Percentiles rank a stretch among this genome's conserved stretches.
These are phyloP conservation scores for Tribonema minus DNA, from an alignment of 108 stramenopile species.

Conservation along the genomic window DNA sequence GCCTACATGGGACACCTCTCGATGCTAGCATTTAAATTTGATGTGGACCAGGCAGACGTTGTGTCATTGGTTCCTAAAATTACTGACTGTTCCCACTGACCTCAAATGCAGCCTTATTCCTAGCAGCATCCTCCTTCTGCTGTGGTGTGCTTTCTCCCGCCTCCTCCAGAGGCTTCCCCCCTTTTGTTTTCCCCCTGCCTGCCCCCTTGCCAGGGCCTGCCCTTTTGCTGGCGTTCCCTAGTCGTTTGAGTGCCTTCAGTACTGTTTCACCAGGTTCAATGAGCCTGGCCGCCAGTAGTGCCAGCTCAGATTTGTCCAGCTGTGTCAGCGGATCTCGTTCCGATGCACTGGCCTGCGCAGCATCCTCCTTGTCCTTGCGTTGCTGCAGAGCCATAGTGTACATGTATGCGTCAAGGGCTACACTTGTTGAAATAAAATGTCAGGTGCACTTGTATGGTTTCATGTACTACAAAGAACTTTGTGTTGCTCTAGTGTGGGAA, in stretches of 20 bases:
- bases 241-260: conserved; percentile 25
- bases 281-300: conserved; percentile 8
- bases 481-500: background rate
- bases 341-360: background rate
- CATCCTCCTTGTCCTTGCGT: background rate
- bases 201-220: background rate
- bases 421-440: no score
- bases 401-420: background rate
- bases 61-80: background rate
- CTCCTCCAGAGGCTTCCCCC: no score
- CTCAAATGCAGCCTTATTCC: background rate
- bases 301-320: conserved; percentile 26
- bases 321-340: conserved; percentile 4
- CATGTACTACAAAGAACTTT: no score
- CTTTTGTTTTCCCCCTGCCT: no score
- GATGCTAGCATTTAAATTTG: background rate
- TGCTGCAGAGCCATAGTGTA: background rate
- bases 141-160: background rate
- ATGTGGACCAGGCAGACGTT: background rate
- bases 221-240: background rate
- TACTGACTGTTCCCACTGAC: background rate
- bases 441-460: no score
- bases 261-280: conserved; percentile 46
- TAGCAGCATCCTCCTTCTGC: background rate
- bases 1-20: background rate